Base-by-base conservation (phyloP, 768 basidiomycete species). In the Tulasnella sp. region DNA sequence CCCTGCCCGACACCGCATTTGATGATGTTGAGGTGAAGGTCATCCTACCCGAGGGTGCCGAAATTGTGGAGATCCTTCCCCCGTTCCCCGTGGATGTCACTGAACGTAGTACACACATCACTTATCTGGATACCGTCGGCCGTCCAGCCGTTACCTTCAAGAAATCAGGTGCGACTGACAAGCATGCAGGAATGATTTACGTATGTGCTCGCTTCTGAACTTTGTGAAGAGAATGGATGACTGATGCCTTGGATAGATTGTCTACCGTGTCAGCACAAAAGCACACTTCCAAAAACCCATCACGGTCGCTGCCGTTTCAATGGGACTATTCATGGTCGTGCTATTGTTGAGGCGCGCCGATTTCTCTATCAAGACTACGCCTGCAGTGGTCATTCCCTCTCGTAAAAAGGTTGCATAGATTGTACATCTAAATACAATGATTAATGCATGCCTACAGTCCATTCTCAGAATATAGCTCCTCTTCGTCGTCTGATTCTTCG, bases 41-140 rank as follows among this genome's bases (percentile, higher is more conserved):
- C 55, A 75, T 92, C 56, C 65, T 99, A 22, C 93, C 93, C 1
- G 95, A 99, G 64, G 92, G 90, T n/a, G 91, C 92, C 28, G 83
- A 72, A 48, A 80, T 92, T 59, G 70, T 95, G 55, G 72, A 81
- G 55, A 77, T 86, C 45, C 69, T 67, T 37, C 69, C 80, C 6
- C 92, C 93, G 1, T 96, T 92, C 73, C 71, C 81, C 5, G 75
- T 88, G 10, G 65, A 78, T 48, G 69, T 73, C 10, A 79, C 75
- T 60, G 65, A 62, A 45, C 65, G 76, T 45, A 76, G 74, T n/a
- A 83, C 71, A 15, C 83, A 89, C 58, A 75, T 73, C 55, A 87
- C 87, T 4, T 98, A 93, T 67, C 78, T 99, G 25, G 95, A 99
- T 64, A 88, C 91, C 32, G 73, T 71, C 35, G 95, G 95, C 27